These are phyloP conservation scores for Talaromyces borbonicus DNA, from an alignment of 495 filamentous ascomycete genomes.

Conservation along the genomic window DNA sequence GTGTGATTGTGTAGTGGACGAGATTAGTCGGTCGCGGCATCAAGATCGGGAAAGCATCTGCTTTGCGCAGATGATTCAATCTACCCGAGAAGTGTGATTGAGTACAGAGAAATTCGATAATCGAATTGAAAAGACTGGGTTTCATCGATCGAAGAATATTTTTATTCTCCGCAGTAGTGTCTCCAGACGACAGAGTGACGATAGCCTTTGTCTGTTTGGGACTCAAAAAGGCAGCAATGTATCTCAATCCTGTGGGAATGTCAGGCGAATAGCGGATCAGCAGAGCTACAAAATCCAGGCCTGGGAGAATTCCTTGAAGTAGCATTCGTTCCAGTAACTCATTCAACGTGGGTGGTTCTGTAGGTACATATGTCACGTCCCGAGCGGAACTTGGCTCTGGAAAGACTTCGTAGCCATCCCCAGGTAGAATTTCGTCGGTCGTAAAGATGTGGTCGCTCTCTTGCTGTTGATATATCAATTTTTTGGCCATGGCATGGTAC, in stretches of 20 bases:
- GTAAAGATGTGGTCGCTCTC: conserved; percentile 14
- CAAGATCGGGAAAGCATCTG: conserved; percentile 24
- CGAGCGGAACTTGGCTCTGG: conserved; percentile 46
- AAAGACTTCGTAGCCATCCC: conserved; percentile 50
- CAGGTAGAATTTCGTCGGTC: conserved; percentile 35
- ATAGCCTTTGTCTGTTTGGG: conserved; percentile 24
- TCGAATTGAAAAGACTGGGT: conserved; percentile 35
- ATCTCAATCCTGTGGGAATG: conserved; percentile 29
- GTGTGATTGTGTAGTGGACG: conserved; percentile 8
- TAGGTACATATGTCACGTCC: conserved; percentile 47
- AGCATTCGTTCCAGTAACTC: conserved; percentile 47
- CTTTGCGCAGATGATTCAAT: conserved; percentile 18
- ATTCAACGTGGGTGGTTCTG: conserved; percentile 43
- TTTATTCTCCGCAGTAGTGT: conserved; percentile 11
- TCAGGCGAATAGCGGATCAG: conserved; percentile 36
- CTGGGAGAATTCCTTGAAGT: conserved; percentile 32
- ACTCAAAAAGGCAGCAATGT: conserved; percentile 29
- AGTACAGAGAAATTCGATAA: conserved; percentile 37
- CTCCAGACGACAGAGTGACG: conserved; percentile 18
- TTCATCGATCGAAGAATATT: conserved; percentile 23
- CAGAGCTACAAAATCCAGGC: conserved; percentile 32
- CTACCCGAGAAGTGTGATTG: conserved; percentile 12
- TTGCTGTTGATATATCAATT: conserved; percentile 38
- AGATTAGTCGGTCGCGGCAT: conserved; percentile 8
- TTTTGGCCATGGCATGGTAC: conserved; percentile 53